Percentiles rank a stretch among this genome's conserved stretches.
phyloP scores from a whole-genome alignment of 2,329 filamentous ascomycete species.

The Ophiostoma novo-ulmi region DNA sequence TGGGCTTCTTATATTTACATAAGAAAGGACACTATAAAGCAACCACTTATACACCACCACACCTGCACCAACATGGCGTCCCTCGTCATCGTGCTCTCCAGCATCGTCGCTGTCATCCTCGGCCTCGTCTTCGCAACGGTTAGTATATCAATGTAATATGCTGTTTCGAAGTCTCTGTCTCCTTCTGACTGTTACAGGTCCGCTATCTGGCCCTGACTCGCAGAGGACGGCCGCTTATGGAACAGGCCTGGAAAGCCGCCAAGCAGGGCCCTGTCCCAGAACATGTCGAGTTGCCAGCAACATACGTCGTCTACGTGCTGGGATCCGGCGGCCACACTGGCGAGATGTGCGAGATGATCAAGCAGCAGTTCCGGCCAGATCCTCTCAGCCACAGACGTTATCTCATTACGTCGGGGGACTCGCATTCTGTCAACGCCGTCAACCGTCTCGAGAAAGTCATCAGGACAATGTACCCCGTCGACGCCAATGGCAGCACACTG shows the following conservation, averaged over 20 bases:
- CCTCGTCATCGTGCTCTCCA: background rate
- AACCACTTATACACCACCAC: background rate
- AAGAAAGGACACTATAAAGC: background rate
- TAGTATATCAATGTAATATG: background rate
- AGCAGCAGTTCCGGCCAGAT: slow-evolving; percentile 49
- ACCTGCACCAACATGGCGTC: background rate
- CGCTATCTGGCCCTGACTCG: slow-evolving; percentile 22
- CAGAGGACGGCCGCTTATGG: slow-evolving; percentile 16
- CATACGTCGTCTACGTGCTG: slow-evolving; percentile 71
- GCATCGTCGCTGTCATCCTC: background rate
- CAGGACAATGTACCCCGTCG: slow-evolving; percentile 33
- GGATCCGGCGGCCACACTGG: slow-evolving; percentile 92
- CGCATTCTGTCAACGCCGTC: slow-evolving; percentile 60
- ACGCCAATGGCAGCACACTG: slow-evolving; percentile 15
- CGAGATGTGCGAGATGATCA: slow-evolving; percentile 86
- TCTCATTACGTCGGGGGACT: slow-evolving; percentile 71
- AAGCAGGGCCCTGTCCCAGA: slow-evolving; percentile 23
- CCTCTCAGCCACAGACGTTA: slow-evolving; percentile 67
- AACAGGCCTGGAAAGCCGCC: slow-evolving; percentile 22
- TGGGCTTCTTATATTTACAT: background rate
- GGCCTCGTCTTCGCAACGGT: slow-evolving; percentile 8
- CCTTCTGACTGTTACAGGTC: background rate
- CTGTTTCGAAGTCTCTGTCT: background rate
- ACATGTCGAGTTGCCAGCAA: slow-evolving; percentile 29
- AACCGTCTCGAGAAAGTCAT: slow-evolving; percentile 56